Evolutionary conservation across 1,139 yeast species (phyloP).

Genomic region (Casaregolazyma lundiana): DNA sequence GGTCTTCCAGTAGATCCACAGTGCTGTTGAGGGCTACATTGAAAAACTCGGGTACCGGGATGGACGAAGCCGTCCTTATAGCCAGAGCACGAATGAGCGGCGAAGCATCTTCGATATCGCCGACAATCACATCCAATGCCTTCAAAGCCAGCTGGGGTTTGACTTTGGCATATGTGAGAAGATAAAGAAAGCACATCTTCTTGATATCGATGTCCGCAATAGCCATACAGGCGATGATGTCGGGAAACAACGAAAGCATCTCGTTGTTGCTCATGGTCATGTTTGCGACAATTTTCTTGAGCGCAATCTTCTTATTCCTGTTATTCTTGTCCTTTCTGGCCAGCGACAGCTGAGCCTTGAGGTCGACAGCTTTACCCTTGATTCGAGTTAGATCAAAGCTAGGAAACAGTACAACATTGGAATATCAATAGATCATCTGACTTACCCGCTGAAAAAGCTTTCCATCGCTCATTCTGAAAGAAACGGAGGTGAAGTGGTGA

Average conservation of each 20-base stretch:
- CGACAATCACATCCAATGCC: conserved; percentile 52
- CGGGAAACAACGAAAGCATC: conserved; percentile 62
- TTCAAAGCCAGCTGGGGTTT: conserved; percentile 53
- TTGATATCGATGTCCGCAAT: conserved; percentile 69
- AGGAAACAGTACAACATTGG: neutral
- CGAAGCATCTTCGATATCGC: conserved; percentile 46
- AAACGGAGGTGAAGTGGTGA: neutral
- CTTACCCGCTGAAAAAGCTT: conserved; percentile 30
- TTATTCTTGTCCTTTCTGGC: conserved; percentile 47
- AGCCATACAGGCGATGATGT: conserved; percentile 56
- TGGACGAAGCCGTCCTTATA: conserved; percentile 57
- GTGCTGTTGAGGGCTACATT: conserved; percentile 42
- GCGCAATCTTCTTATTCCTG: conserved; percentile 51
- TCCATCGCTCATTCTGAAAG: conserved; percentile 27
- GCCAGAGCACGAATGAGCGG: conserved; percentile 51
- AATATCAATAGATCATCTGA: too few species aligned
- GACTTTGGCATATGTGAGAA: conserved; percentile 56
- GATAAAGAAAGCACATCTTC: conserved; percentile 51
- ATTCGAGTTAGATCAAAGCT: neutral
- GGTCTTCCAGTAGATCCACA: conserved; percentile 42
- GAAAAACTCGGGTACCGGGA: conserved; percentile 51
- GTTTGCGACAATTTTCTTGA: conserved; percentile 78
- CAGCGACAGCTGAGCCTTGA: conserved; percentile 52
- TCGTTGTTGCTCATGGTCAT: conserved; percentile 80
- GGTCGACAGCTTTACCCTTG: conserved; percentile 49